phyloP scores from a whole-genome alignment of 139 green algal genomes.

The Limnomonas spitsbergensis region DNA sequence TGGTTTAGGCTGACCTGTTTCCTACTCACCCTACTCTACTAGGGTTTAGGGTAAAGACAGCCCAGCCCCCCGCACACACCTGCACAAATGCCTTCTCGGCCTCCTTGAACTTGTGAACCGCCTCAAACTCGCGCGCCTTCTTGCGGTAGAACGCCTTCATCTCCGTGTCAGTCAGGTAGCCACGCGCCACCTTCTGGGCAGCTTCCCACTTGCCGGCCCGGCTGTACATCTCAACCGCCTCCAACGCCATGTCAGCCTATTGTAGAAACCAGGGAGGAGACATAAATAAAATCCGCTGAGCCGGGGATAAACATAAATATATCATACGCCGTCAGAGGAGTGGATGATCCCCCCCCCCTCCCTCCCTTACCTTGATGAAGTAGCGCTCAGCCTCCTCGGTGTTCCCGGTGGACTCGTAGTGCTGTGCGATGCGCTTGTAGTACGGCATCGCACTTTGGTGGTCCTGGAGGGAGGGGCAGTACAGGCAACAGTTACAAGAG shows the following conservation, averaged over 20 bases:
- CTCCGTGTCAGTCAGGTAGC: conserved; percentile 68
- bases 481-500: neutral
- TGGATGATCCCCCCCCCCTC: neutral
- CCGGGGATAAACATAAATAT: no score
- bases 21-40: no score
- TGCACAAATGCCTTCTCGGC: conserved; percentile 74
- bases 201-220: conserved; percentile 67
- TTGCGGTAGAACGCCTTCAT: conserved; percentile 48
- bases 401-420: conserved; percentile 52
- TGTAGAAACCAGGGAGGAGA: neutral
- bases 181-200: conserved; percentile 71
- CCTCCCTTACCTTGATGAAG: conserved; percentile 56
- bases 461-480: conserved; percentile 27
- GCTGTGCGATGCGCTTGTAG: conserved; percentile 60
- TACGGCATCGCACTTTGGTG: conserved; percentile 50
- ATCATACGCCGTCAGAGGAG: neutral
- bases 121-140: conserved; percentile 65
- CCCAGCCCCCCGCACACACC: no score
- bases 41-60: no score
- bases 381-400: conserved; percentile 73
- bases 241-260: conserved; percentile 49
- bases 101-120: conserved; percentile 52
- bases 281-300: neutral
- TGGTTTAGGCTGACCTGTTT: no score
- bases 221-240: conserved; percentile 80